Base-by-base conservation (phyloP, 306 rosid species). In the Vigna reflexopilosa region DNA sequence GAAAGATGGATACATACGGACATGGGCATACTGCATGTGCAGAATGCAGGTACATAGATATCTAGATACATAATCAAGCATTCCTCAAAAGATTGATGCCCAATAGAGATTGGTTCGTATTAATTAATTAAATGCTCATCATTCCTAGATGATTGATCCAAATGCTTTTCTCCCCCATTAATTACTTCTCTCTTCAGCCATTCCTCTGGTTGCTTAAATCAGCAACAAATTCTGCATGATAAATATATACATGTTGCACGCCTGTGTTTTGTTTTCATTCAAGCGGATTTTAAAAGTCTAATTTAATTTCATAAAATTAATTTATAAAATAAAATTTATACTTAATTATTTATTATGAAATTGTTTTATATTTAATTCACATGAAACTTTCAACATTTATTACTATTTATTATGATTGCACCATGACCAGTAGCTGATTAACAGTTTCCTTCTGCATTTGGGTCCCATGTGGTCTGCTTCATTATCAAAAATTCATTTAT, bases 171-270 rank as follows among this genome's bases (percentile, higher is more conserved):
- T 19, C 22, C 30, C 30, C n/a, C 66, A 50, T 79, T 40, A 36
- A 59, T 32, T 58, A 47, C 61, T 70, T 59, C 22, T 71, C 77
- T 48, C 50, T 47, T 13, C 2, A 5, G 26, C n/a, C 16, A 11
- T 0, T 30, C 32, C 28, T 16, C 56, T 70, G 19, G 77, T 61
- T 40, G 55, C 58, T 51, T 79, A 17, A 42, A 4, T 8, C 52
- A 63, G 78, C 42, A 63, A 55, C 83, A 80, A 52, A 12, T 30
- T 72, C 78, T 72, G 83, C 1, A 40, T 36, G 38, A 36, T 22
- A 61, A 36, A 36, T 36, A 1, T 36, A 36, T 50, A 30, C 4
- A 9, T 28, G 40, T 5, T 50, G 75, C 48, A 50, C 17, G 62
- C 10, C 48, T 16, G 5, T 16, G 1, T 64, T 32, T 17, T 17